Percentiles rank a stretch among this genome's conserved stretches.
These are phyloP conservation scores for Thelonectria blattea DNA, from an alignment of 2,329 filamentous ascomycete genomes.

Conservation along the genomic window DNA sequence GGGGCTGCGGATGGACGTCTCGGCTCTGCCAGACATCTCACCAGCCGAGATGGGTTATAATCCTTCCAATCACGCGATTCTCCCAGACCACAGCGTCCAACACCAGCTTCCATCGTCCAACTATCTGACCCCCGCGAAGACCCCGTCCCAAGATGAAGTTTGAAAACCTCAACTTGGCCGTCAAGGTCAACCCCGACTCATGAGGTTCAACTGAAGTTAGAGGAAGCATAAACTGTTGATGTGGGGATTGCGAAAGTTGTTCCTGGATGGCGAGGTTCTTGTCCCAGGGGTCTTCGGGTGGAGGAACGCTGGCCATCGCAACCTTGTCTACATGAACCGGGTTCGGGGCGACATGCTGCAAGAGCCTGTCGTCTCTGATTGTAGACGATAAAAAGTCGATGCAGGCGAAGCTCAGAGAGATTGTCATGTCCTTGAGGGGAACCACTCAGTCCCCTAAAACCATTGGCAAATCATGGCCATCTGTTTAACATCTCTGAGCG, in stretches of 20 bases:
- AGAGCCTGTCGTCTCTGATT: slow-evolving; percentile 26
- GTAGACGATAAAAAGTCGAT: slow-evolving; percentile 29
- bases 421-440: slow-evolving; percentile 13
- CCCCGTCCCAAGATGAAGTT: slow-evolving; percentile 11
- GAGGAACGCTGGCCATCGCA: slow-evolving; percentile 25
- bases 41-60: slow-evolving; percentile 19
- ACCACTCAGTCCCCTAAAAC: slow-evolving; percentile 11
- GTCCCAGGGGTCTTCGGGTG: slow-evolving; percentile 44
- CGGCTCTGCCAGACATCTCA: slow-evolving; percentile 16
- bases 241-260: slow-evolving; percentile 13
- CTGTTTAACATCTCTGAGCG: no score
- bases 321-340: slow-evolving; percentile 33
- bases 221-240: slow-evolving; percentile 25
- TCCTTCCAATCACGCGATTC: slow-evolving; percentile 10
- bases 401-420: slow-evolving; percentile 16
- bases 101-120: slow-evolving; percentile 12
- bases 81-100: slow-evolving; percentile 12
- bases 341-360: slow-evolving; percentile 27
- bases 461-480: no score
- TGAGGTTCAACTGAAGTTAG: slow-evolving; percentile 5
- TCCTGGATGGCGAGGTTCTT: slow-evolving; percentile 20
- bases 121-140: not conserved
- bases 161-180: slow-evolving; percentile 16
- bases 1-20: slow-evolving; percentile 1
- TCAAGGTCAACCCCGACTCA: slow-evolving; percentile 21